A percentile compares a stretch with the other conserved stretches of the same genome.
Conservation (phyloP, 371 early-diverging fungal species). For the Rhizopus stolonifer region DNA sequence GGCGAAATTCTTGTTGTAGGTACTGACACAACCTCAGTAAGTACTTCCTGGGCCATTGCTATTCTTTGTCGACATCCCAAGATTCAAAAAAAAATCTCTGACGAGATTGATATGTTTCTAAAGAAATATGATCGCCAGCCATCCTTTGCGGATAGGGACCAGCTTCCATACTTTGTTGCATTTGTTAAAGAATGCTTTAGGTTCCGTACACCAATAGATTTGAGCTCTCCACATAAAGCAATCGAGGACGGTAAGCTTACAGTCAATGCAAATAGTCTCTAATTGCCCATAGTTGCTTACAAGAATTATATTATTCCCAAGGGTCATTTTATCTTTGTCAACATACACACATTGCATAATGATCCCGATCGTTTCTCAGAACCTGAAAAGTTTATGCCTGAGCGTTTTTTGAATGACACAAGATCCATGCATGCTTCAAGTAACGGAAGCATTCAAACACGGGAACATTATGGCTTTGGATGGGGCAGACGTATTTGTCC, state of each 20-base stretch:
- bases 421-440: constrained; percentile 10
- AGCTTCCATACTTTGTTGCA: constrained; percentile 7
- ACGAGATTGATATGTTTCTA: constrained; percentile 6
- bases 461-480: constrained; percentile 18
- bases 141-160: constrained; percentile 6
- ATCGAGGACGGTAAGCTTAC: constrained; percentile 10
- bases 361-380: neutral
- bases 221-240: constrained; percentile 1
- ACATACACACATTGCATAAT: neutral
- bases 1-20: constrained; percentile 1
- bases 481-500: constrained; percentile 25
- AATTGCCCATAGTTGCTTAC: neutral
- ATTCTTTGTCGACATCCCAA: constrained; percentile 11
- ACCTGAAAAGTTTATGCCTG: constrained; percentile 13
- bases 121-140: constrained; percentile 3
- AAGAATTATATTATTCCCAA: constrained; percentile 6
- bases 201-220: neutral
- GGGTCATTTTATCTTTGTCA: neutral
- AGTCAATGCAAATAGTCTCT: too few species aligned
- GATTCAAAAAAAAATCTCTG: constrained; percentile 3
- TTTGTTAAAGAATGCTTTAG: constrained; percentile 10
- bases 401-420: constrained; percentile 20
- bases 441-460: constrained; percentile 4
- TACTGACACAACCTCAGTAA: neutral
- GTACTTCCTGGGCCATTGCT: constrained; percentile 7